Conservation (phyloP, 768 basidiomycete species). For the Mycena rosella region DNA sequence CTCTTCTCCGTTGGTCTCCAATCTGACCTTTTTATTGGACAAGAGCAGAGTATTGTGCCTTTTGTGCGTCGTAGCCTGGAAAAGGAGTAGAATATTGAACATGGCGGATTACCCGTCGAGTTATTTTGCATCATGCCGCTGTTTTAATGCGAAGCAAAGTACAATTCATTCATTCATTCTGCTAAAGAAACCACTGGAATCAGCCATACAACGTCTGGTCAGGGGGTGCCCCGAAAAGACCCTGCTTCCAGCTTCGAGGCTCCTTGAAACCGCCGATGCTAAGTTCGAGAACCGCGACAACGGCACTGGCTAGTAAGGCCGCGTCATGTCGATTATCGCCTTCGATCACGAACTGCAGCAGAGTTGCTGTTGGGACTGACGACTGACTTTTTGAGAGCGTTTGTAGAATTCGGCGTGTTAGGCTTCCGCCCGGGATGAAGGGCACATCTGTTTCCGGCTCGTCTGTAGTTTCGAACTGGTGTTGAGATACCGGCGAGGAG, state of each 20-base stretch:
- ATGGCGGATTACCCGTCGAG: too few species aligned
- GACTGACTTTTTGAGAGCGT: slow-evolving; percentile 62
- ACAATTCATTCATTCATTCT: neutral
- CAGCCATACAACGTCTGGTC: slow-evolving; percentile 81
- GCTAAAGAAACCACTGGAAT: too few species aligned
- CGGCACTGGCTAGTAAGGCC: slow-evolving; percentile 66
- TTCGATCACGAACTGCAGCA: slow-evolving; percentile 84
- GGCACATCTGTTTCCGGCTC: slow-evolving; percentile 58
- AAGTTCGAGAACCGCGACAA: slow-evolving; percentile 60
- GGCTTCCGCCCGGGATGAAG: slow-evolving; percentile 84
- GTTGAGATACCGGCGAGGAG: slow-evolving; percentile 60
- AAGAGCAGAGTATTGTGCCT: too few species aligned
- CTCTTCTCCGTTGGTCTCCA: too few species aligned
- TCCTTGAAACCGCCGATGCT: slow-evolving; percentile 49
- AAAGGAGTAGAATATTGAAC: too few species aligned
- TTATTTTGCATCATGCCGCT: too few species aligned
- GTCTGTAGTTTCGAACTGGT: slow-evolving; percentile 40
- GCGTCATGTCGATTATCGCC: slow-evolving; percentile 88
- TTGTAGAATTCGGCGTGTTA: slow-evolving; percentile 74
- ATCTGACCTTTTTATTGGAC: too few species aligned
- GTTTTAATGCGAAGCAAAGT: too few species aligned
- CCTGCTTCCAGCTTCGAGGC: slow-evolving; percentile 76
- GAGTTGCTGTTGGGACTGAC: slow-evolving; percentile 65
- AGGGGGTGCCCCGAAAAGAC: slow-evolving; percentile 79
- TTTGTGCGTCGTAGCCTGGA: too few species aligned